Evolutionary conservation across 208 protist genomes (phyloP).

Genomic region (Balamuthia mandrillaris): DNA sequence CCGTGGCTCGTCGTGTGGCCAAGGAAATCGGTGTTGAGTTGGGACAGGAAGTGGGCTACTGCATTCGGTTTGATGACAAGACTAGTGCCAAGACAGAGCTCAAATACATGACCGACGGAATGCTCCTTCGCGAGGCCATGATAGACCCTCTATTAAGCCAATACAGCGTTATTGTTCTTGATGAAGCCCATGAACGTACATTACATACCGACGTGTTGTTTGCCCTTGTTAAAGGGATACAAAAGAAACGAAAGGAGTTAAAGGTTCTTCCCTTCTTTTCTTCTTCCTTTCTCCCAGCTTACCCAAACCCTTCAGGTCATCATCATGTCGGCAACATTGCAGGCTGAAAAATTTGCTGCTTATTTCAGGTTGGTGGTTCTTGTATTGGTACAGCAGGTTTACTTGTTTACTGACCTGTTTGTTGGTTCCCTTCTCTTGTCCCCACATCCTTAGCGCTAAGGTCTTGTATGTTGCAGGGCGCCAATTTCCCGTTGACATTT

Average conservation of each 20-base stretch:
- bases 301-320: conserved; percentile 95
- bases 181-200: conserved; percentile 88
- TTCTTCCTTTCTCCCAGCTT: not conserved
- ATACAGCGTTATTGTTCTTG: conserved; percentile 80
- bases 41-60: conserved; percentile 67
- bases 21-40: conserved; percentile 80
- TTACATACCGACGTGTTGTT: conserved; percentile 95
- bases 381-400: not conserved
- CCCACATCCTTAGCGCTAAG: not conserved
- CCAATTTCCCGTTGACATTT: conserved; percentile 93
- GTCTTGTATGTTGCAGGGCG: conserved; percentile 74
- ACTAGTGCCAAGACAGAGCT: not conserved
- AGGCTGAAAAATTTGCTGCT: conserved; percentile 89
- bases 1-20: conserved; percentile 83
- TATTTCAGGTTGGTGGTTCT: conserved; percentile 88
- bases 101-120: conserved; percentile 89
- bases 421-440: not conserved
- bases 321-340: conserved; percentile 98
- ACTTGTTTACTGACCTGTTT: not conserved
- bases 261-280: no score
- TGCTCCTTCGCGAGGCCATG: conserved; percentile 67
- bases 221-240: conserved; percentile 85
- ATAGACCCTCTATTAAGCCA: not conserved
- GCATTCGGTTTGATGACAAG: not conserved
- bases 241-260: no score